A percentile compares a stretch with the other conserved stretches of the same genome.
phyloP scores from a whole-genome alignment of 352 stramenopile genomes.

The Pythium angustatum region DNA sequence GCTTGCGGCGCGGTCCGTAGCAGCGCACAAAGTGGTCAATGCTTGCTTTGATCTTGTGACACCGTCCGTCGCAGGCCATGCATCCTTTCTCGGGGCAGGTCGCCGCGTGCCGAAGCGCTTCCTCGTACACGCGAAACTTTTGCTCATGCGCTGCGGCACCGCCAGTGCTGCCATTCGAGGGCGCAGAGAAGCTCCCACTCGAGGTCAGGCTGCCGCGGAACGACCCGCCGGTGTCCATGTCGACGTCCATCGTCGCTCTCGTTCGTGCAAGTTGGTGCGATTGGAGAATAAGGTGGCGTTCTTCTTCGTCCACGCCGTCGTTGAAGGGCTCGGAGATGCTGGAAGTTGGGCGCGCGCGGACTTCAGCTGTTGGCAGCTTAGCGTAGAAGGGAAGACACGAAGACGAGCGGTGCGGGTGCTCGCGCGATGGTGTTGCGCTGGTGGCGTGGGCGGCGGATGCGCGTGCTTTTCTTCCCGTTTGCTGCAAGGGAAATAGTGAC shows the following conservation, averaged over 20 bases:
- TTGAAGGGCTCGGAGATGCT: too few species aligned
- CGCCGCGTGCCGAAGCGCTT: slow-evolving; percentile 72
- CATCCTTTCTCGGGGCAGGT: slow-evolving; percentile 62
- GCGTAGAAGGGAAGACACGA: too few species aligned
- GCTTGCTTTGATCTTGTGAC: slow-evolving; percentile 87
- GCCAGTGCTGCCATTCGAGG: background rate
- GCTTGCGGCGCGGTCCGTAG: slow-evolving; percentile 69
- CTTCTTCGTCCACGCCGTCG: too few species aligned
- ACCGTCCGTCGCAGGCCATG: slow-evolving; percentile 59
- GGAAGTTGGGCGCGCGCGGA: too few species aligned
- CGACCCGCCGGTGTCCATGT: slow-evolving; percentile 25
- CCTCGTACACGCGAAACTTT: slow-evolving; percentile 88
- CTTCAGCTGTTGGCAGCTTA: too few species aligned
- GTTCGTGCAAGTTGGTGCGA: too few species aligned
- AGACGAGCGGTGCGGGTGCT: background rate
- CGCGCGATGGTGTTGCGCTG: background rate
- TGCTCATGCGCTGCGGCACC: slow-evolving; percentile 48
- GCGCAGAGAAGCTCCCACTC: slow-evolving; percentile 15
- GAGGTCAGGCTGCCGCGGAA: slow-evolving; percentile 16
- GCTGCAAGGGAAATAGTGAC: slow-evolving; percentile 24
- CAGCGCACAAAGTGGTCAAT: slow-evolving; percentile 89
- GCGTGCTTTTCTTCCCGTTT: slow-evolving; percentile 24
- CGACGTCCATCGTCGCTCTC: slow-evolving; percentile 36
- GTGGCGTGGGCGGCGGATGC: background rate
- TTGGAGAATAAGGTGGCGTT: too few species aligned